Percentiles rank a stretch among this genome's conserved stretches.
Conservation (phyloP, 2,329 filamentous ascomycete genomes). For the Fusarium sp. region DNA sequence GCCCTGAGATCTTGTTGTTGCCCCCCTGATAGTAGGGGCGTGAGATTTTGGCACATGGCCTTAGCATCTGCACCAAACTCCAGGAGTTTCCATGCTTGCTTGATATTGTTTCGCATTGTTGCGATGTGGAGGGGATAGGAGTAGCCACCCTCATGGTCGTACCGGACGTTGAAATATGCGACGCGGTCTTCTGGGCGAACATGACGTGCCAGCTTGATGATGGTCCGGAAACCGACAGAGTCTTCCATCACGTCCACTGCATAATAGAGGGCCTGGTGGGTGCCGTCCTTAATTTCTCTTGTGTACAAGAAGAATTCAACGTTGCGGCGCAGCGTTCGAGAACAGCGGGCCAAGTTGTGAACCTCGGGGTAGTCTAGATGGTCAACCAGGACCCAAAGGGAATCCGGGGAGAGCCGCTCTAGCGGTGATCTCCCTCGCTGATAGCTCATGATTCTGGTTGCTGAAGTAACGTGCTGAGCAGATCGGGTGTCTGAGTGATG, state of each 20-base stretch:
- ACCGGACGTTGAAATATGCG: not conserved
- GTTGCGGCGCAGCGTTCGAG: not conserved
- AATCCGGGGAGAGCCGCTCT: not conserved
- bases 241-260: not conserved
- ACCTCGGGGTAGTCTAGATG: not conserved
- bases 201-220: not conserved
- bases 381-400: not conserved
- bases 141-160: not conserved
- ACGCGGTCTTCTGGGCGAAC: not conserved
- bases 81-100: not conserved
- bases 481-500: not conserved
- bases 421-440: not conserved
- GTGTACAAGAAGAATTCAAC: not conserved
- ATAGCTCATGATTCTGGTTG: not conserved
- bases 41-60: not conserved
- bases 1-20: not conserved
- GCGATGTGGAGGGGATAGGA: not conserved
- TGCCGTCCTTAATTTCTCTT: not conserved
- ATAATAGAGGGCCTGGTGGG: not conserved
- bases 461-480: not conserved
- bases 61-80: not conserved
- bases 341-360: not conserved
- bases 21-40: not conserved
- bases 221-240: not conserved
- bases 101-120: not conserved